Evolutionary conservation across 2,329 filamentous ascomycete species (phyloP).

Genomic region (Venturia asperata): DNA sequence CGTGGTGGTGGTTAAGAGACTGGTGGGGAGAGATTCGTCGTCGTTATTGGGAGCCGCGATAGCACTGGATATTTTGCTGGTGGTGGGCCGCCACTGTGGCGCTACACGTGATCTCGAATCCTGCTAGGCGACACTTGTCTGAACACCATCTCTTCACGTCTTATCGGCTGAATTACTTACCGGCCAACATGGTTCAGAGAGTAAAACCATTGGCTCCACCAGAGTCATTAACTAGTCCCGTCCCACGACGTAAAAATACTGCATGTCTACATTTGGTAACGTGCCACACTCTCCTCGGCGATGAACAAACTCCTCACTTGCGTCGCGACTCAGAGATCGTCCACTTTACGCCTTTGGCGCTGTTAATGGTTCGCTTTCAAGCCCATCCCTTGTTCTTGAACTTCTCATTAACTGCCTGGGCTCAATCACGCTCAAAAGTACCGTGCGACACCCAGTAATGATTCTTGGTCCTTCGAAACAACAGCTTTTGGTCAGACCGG

Average conservation of each 20-base stretch:
- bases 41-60: background rate
- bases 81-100: slow-evolving; percentile 4
- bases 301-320: background rate
- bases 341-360: background rate
- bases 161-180: too few relatives aligned
- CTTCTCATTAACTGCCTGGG: too few relatives aligned
- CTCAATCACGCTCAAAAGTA: too few relatives aligned
- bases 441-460: too few relatives aligned
- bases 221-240: too few relatives aligned
- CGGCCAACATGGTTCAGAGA: too few relatives aligned
- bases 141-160: too few relatives aligned
- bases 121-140: background rate
- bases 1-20: background rate
- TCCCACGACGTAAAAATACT: too few relatives aligned
- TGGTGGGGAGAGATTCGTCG: background rate
- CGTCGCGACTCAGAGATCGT: background rate
- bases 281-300: background rate
- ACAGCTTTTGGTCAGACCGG: background rate
- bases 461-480: background rate
- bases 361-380: background rate
- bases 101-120: background rate
- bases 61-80: background rate
- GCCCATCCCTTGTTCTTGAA: too few relatives aligned
- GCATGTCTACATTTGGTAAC: too few relatives aligned
- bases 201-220: too few relatives aligned